These are phyloP conservation scores for Favolaschia claudopus DNA, from an alignment of 768 basidiomycete species.

Conservation along the genomic window DNA sequence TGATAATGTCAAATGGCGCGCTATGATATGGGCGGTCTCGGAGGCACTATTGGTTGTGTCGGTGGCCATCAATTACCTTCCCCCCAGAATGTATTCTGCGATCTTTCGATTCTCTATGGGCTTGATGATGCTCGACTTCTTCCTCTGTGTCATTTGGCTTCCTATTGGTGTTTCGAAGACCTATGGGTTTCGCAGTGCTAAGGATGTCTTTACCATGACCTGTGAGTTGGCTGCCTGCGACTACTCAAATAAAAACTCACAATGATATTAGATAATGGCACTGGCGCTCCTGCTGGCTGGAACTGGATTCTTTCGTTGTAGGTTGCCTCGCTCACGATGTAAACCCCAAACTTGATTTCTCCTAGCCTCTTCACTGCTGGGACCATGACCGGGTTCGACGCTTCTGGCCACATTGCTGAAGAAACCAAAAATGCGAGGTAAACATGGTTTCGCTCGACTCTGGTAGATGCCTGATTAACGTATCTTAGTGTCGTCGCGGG, in stretches of 20 bases:
- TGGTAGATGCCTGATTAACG: slow-evolving; percentile 2
- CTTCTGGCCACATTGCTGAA: slow-evolving; percentile 87
- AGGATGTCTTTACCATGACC: slow-evolving; percentile 83
- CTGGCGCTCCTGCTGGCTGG: slow-evolving; percentile 87
- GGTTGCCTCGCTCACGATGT: slow-evolving; percentile 13
- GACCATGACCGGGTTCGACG: slow-evolving; percentile 91
- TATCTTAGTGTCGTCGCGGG: slow-evolving; percentile 72
- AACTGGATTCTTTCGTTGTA: slow-evolving; percentile 92
- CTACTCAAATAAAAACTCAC: background rate
- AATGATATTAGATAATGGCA: slow-evolving; percentile 75
- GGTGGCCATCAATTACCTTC: slow-evolving; percentile 86
- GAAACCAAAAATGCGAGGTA: slow-evolving; percentile 86
- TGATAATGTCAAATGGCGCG: slow-evolving; percentile 84
- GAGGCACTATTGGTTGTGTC: slow-evolving; percentile 75
- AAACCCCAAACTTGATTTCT: background rate
- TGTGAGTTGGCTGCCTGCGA: slow-evolving; percentile 54
- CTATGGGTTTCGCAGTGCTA: slow-evolving; percentile 86
- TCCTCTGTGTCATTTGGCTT: slow-evolving; percentile 90
- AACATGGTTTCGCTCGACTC: background rate
- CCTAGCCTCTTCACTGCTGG: slow-evolving; percentile 84
- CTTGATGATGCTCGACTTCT: slow-evolving; percentile 86
- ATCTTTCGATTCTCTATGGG: slow-evolving; percentile 81
- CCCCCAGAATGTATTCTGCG: slow-evolving; percentile 73
- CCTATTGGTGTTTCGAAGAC: slow-evolving; percentile 90
- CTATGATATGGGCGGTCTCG: slow-evolving; percentile 84